Evolutionary conservation across 176 grass and related monocot species (phyloP).

Genomic region (Cymbopogon citratus): DNA sequence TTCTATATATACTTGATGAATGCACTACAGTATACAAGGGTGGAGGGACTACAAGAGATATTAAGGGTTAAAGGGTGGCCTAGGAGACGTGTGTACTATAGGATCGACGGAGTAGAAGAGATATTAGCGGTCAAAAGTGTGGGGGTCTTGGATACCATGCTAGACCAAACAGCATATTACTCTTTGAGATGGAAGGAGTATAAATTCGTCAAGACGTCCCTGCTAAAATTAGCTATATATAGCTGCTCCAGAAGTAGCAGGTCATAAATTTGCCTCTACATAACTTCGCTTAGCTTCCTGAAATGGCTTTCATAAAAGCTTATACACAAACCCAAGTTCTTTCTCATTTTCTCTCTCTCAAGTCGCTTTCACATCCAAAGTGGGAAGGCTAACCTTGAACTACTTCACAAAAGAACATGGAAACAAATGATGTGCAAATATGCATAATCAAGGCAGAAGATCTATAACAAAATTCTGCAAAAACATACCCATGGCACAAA

Average conservation of each 20-base stretch:
- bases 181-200: not conserved
- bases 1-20: not conserved
- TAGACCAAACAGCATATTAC: not conserved
- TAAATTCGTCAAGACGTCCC: not conserved
- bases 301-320: not conserved
- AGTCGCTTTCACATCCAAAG: not conserved
- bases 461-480: not conserved
- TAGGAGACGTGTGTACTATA: too few relatives aligned
- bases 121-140: not conserved
- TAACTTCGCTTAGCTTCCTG: not conserved
- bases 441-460: slow-evolving; percentile 15
- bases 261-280: not conserved
- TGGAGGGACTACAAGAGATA: not conserved
- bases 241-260: not conserved
- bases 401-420: slow-evolving; percentile 5
- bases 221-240: not conserved
- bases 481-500: not conserved
- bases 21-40: not conserved
- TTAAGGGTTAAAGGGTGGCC: not conserved
- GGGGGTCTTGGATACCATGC: not conserved
- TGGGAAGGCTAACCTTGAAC: not conserved
- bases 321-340: not conserved
- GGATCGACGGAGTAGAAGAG: not conserved
- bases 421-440: not conserved
- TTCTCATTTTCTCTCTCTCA: not conserved